phyloP scores from a whole-genome alignment of 768 basidiomycete genomes.

The Paxillus rubicundulus region DNA sequence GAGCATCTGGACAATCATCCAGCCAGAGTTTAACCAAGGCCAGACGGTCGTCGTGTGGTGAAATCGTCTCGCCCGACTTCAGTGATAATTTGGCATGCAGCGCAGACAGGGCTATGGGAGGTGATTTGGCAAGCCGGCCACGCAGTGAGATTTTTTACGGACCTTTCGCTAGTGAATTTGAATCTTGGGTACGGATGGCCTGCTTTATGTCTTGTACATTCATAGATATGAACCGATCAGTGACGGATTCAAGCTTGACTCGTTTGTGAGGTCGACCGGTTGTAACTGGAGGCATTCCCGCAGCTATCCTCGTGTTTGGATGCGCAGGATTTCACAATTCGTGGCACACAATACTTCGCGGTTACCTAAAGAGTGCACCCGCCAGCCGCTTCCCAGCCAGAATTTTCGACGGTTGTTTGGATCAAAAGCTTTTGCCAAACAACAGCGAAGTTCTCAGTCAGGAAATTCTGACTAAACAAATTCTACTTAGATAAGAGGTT shows the following conservation, averaged over 20 bases:
- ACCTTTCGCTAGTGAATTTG: constrained; percentile 23
- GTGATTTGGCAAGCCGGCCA: not conserved
- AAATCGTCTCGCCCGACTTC: constrained; percentile 47
- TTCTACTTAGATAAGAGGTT: too few species aligned
- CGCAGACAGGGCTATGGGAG: constrained; percentile 40
- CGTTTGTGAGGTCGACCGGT: constrained; percentile 20
- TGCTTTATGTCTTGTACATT: constrained; percentile 23
- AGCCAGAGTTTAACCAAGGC: constrained; percentile 63
- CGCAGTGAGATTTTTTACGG: not conserved
- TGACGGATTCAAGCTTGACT: constrained; percentile 13
- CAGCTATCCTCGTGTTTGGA: not conserved
- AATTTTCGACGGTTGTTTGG: constrained; percentile 19
- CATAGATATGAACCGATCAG: constrained; percentile 14
- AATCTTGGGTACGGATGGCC: constrained; percentile 16
- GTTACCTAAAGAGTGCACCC: too few species aligned
- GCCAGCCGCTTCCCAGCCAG: too few species aligned
- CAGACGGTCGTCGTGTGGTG: constrained; percentile 59
- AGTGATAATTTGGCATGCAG: constrained; percentile 58
- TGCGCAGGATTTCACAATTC: too few species aligned
- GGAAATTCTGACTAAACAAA: not conserved
- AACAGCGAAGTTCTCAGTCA: not conserved
- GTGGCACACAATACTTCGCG: too few species aligned
- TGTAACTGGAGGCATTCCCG: constrained; percentile 15
- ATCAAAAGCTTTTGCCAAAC: constrained; percentile 26
- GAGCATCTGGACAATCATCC: constrained; percentile 50